Conservation (phyloP, 495 filamentous ascomycete genomes). For the Penicillium taxi region DNA sequence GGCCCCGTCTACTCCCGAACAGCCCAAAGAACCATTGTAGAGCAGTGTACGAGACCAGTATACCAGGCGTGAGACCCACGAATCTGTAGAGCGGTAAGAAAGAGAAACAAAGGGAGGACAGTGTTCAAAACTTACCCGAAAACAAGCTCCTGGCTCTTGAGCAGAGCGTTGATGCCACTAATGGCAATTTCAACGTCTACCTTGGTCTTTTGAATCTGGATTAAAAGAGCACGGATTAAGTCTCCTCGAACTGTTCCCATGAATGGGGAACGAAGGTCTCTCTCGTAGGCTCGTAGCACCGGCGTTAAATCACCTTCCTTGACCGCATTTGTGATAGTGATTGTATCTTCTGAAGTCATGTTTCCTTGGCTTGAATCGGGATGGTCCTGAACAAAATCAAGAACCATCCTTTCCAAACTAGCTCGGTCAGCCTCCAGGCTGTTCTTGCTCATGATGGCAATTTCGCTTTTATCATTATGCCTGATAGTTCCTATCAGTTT, state of each 20-base stretch:
- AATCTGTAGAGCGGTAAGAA: conserved; percentile 46
- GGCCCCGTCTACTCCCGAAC: conserved; percentile 60
- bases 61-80: conserved; percentile 81
- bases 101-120: background rate
- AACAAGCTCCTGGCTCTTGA: conserved; percentile 94
- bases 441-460: conserved; percentile 89
- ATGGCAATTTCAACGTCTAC: conserved; percentile 96
- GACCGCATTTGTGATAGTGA: conserved; percentile 65
- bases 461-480: conserved; percentile 82
- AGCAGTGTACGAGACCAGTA: conserved; percentile 71
- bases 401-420: conserved; percentile 93
- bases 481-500: conserved; percentile 87
- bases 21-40: conserved; percentile 61
- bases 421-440: conserved; percentile 82
- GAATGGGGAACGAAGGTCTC: conserved; percentile 72
- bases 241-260: conserved; percentile 73
- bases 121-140: conserved; percentile 56
- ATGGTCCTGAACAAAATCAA: conserved; percentile 83
- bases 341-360: conserved; percentile 50
- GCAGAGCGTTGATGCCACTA: conserved; percentile 80
- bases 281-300: conserved; percentile 82
- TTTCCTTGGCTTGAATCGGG: conserved; percentile 43
- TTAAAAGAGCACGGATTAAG: conserved; percentile 80
- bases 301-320: conserved; percentile 88
- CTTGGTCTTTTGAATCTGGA: conserved; percentile 98